Percentiles rank a stretch among this genome's conserved stretches.
phyloP scores from a whole-genome alignment of 352 stramenopile species.

The Globisporangium iwayamae region DNA sequence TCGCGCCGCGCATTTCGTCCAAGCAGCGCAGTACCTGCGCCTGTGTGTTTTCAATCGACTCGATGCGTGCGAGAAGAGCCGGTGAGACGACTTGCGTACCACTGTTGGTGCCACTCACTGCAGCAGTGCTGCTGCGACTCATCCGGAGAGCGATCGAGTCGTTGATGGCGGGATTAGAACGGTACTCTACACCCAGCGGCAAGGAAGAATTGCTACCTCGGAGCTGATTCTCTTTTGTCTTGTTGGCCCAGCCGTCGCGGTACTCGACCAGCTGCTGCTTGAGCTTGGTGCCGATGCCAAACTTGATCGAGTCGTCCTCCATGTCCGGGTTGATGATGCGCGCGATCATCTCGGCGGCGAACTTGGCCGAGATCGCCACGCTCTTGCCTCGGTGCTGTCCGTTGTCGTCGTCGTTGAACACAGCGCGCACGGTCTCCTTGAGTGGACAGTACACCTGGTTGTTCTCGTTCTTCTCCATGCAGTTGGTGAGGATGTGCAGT shows the following conservation, averaged over 20 bases:
- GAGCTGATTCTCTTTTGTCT: too few relatives aligned
- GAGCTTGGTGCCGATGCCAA: neutral
- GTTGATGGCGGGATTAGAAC: too few relatives aligned
- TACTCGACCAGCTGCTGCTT: too few relatives aligned
- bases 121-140: too few relatives aligned
- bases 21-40: too few relatives aligned
- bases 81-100: too few relatives aligned
- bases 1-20: too few relatives aligned
- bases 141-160: too few relatives aligned
- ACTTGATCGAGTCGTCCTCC: neutral
- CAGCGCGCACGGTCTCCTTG: neutral
- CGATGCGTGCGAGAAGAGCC: too few relatives aligned
- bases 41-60: too few relatives aligned
- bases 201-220: neutral
- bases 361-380: neutral
- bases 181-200: neutral
- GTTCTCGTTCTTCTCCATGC: slow-evolving; percentile 18
- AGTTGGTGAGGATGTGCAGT: slow-evolving; percentile 12
- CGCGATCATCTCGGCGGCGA: neutral
- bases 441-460: slow-evolving; percentile 19
- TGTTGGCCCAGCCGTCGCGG: too few relatives aligned
- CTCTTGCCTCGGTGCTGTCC: neutral
- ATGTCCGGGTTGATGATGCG: neutral
- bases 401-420: neutral
- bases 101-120: too few relatives aligned